phyloP scores from a whole-genome alignment of 768 basidiomycete genomes.

The Trametes sanguinea region DNA sequence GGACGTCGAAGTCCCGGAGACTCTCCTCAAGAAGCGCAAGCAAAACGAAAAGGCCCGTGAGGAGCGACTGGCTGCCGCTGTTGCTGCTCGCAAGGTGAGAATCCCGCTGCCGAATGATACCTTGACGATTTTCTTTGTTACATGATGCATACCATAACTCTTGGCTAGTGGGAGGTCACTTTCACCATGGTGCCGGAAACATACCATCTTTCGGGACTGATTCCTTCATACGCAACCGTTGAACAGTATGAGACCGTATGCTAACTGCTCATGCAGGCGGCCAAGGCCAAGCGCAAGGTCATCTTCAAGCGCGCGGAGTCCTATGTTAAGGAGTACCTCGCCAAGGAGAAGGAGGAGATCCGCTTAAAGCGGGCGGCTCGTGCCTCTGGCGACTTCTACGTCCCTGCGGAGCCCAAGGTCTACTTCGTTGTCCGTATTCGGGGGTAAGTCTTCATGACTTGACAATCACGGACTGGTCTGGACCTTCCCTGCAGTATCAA shows the following conservation, averaged over 20 bases:
- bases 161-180: slow-evolving; percentile 67
- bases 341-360: slow-evolving; percentile 94
- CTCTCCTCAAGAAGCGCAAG: slow-evolving; percentile 99
- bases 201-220: slow-evolving; percentile 97
- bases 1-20: slow-evolving; percentile 98
- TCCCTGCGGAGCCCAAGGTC: slow-evolving; percentile 94
- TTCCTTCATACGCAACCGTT: background rate
- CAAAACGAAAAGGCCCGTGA: slow-evolving; percentile 95
- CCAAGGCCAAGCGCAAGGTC: slow-evolving; percentile 91
- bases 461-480: background rate
- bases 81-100: slow-evolving; percentile 86
- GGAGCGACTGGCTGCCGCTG: slow-evolving; percentile 83
- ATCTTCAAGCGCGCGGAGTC: slow-evolving; percentile 99
- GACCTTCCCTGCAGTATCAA: slow-evolving; percentile 76
- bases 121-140: slow-evolving; percentile 24
- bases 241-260: background rate
- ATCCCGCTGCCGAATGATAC: slow-evolving; percentile 2
- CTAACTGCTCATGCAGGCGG: slow-evolving; percentile 53
- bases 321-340: slow-evolving; percentile 95
- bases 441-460: slow-evolving; percentile 60
- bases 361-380: slow-evolving; percentile 92
- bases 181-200: slow-evolving; percentile 77
- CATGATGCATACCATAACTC: slow-evolving; percentile 84
- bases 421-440: slow-evolving; percentile 98
- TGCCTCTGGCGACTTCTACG: slow-evolving; percentile 93